Evolutionary conservation across 169 alveolate species (phyloP).

Genomic region (Sarcocystis neurona): DNA sequence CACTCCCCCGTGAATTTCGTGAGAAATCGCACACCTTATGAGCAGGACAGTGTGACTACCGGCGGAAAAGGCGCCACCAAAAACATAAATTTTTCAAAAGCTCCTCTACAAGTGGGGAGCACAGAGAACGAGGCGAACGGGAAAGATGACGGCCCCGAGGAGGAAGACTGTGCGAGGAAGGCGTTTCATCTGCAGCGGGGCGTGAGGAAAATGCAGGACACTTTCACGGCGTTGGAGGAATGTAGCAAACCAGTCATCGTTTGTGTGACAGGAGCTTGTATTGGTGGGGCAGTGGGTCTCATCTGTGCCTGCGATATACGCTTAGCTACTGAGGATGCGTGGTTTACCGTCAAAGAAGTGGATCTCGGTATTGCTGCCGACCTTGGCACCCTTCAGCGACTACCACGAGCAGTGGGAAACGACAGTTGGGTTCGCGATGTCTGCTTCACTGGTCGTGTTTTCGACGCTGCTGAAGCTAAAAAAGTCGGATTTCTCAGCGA

Average conservation of each 20-base stretch:
- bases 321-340: constrained; percentile 72
- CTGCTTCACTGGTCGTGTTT: constrained; percentile 73
- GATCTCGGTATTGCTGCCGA: constrained; percentile 78
- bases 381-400: constrained; percentile 76
- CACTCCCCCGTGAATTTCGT: not conserved
- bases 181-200: not conserved
- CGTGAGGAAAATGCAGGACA: not conserved
- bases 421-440: constrained; percentile 75
- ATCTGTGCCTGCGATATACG: constrained; percentile 76
- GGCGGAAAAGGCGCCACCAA: too few relatives aligned
- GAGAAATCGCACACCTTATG: not conserved
- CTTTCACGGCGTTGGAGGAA: constrained; percentile 39
- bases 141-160: not conserved
- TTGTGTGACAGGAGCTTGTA: constrained; percentile 70
- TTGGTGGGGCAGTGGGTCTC: constrained; percentile 79
- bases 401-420: constrained; percentile 66
- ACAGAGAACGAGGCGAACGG: not conserved
- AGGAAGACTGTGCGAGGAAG: not conserved
- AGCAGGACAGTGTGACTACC: too few relatives aligned
- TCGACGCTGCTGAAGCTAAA: constrained; percentile 75
- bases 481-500: constrained; percentile 65
- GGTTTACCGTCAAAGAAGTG: constrained; percentile 73
- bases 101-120: not conserved
- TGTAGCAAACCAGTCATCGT: constrained; percentile 78
- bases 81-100: not conserved